Percentiles rank a stretch among this genome's conserved stretches.
Evolutionary conservation across 1,284 basidiomycete species (phyloP).

Genomic region (Anthracocystis setariae): DNA sequence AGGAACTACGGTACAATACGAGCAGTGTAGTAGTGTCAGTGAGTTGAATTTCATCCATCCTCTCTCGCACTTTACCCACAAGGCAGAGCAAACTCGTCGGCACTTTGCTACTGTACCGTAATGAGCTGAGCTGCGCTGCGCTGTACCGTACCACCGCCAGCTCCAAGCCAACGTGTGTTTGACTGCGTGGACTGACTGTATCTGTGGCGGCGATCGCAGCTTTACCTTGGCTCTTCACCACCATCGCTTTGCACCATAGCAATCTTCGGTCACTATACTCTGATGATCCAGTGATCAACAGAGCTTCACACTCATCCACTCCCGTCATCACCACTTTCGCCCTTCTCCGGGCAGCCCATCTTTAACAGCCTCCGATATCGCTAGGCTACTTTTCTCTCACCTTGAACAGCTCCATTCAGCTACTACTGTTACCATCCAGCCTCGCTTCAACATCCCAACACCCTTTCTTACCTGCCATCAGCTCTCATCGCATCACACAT

Average conservation of each 20-base stretch:
- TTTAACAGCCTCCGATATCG: slow-evolving; percentile 51
- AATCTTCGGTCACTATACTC: slow-evolving; percentile 15
- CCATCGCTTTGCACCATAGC: slow-evolving; percentile 11
- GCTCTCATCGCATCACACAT: slow-evolving; percentile 1
- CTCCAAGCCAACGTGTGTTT: neutral
- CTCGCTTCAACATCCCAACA: neutral
- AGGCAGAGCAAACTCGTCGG: no score
- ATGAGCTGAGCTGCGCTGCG: no score
- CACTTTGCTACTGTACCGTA: no score
- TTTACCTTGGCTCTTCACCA: slow-evolving; percentile 25
- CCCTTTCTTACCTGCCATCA: neutral
- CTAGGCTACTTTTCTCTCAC: slow-evolving; percentile 32
- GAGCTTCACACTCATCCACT: neutral
- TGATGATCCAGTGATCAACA: slow-evolving; percentile 17
- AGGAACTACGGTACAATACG: no score
- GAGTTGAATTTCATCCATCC: no score
- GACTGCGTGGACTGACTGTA: neutral
- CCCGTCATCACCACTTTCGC: slow-evolving; percentile 8
- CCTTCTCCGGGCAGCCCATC: slow-evolving; percentile 19
- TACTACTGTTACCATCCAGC: slow-evolving; percentile 4
- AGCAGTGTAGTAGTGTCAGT: no score
- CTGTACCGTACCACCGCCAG: neutral
- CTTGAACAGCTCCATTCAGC: slow-evolving; percentile 32
- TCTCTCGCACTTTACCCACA: no score
- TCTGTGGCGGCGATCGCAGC: slow-evolving; percentile 4